These are phyloP conservation scores for Sanguinoderma infundibulare DNA, from an alignment of 1,284 basidiomycete species.

Conservation along the genomic window DNA sequence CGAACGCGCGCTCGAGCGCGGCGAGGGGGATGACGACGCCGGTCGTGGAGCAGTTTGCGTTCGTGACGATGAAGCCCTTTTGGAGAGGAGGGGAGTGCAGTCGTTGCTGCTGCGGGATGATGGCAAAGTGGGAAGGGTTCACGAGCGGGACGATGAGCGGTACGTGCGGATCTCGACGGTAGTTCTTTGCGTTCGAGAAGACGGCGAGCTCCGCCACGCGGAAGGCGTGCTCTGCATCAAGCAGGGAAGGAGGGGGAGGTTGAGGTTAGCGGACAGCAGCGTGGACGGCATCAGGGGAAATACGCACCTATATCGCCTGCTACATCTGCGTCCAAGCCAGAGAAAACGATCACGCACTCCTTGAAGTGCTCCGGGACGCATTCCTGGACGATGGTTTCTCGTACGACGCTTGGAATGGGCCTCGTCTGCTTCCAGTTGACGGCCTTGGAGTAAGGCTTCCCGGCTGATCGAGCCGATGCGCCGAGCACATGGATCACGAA, in stretches of 20 bases:
- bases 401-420: conserved; percentile 74
- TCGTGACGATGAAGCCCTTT: conserved; percentile 96
- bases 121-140: conserved; percentile 87
- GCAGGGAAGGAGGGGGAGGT: not conserved
- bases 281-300: conserved; percentile 4
- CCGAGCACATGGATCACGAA: conserved; percentile 90
- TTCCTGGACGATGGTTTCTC: conserved; percentile 76
- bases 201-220: conserved; percentile 88
- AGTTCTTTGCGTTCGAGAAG: conserved; percentile 99
- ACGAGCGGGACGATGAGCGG: conserved; percentile 98
- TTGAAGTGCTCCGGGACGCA: conserved; percentile 82
- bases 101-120: conserved; percentile 84
- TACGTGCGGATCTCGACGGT: conserved; percentile 91
- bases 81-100: conserved; percentile 72
- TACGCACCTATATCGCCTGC: conserved; percentile 92
- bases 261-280: too few species aligned
- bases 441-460: conserved; percentile 81
- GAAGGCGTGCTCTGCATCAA: conserved; percentile 79
- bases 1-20: conserved; percentile 92
- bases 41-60: conserved; percentile 99
- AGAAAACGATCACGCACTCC: conserved; percentile 92
- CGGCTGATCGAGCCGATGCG: conserved; percentile 89
- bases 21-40: conserved; percentile 92
- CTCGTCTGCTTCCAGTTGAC: conserved; percentile 91
- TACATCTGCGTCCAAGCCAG: conserved; percentile 92